phyloP scores from a whole-genome alignment of 148 eudicot genomes.

The Tetragonia tetragonoides region DNA sequence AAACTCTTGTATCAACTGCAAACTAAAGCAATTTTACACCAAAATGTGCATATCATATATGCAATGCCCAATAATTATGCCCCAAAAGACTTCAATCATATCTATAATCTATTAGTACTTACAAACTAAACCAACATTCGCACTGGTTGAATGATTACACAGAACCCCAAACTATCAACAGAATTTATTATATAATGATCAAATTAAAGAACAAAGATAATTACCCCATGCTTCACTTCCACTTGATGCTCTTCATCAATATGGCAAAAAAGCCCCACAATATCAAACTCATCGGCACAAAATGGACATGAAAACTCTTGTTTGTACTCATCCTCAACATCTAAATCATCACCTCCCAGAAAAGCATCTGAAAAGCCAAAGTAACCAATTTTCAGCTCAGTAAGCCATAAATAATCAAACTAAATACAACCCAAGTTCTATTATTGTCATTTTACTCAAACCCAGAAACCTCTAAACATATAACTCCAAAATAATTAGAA shows the following conservation, averaged over 20 bases:
- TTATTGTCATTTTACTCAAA: background rate
- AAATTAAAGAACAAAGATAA: background rate
- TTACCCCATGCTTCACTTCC: slow-evolving; percentile 88
- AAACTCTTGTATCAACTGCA: background rate
- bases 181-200: background rate
- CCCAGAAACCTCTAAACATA: background rate
- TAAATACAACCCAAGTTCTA: background rate
- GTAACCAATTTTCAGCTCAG: background rate
- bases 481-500: background rate
- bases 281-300: slow-evolving; percentile 84
- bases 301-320: slow-evolving; percentile 88
- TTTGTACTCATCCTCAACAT: slow-evolving; percentile 62
- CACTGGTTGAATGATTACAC: background rate
- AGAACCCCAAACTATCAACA: background rate
- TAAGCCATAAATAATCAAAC: background rate
- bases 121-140: background rate
- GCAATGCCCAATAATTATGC: background rate
- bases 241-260: slow-evolving; percentile 84
- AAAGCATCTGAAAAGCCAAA: slow-evolving; percentile 47
- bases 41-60: background rate
- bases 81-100: background rate
- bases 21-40: background rate
- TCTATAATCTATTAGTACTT: no score
- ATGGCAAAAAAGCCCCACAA: slow-evolving; percentile 91
- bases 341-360: slow-evolving; percentile 56